phyloP scores from a whole-genome alignment of 768 basidiomycete genomes.

The Strobilomyces confusus region DNA sequence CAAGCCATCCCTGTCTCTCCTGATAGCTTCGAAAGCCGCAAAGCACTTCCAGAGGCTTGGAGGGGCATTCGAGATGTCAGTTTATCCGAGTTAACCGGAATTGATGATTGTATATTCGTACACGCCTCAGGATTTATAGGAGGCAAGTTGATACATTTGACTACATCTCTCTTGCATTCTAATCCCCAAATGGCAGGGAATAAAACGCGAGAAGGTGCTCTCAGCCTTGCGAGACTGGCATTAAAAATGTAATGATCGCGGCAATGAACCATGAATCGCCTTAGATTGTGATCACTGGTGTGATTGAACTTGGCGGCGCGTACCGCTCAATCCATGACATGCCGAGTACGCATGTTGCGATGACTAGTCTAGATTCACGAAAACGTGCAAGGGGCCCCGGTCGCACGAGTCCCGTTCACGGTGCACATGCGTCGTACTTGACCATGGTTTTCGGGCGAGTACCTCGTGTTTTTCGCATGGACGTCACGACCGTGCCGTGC shows the following conservation, averaged over 20 bases:
- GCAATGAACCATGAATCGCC: conserved; percentile 16
- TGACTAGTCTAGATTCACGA: conserved; percentile 4
- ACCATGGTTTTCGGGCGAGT: conserved; percentile 7
- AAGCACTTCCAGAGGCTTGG: conserved; percentile 92
- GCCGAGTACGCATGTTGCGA: conserved; percentile 15
- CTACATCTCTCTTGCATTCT: conserved; percentile 1
- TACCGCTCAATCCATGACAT: conserved; percentile 7
- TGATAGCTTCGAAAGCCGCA: conserved; percentile 87
- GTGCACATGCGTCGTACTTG: neutral
- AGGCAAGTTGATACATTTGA: conserved; percentile 43
- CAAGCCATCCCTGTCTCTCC: conserved; percentile 84
- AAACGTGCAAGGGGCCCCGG: conserved; percentile 8
- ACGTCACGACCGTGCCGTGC: conserved; percentile 21
- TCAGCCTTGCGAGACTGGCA: conserved; percentile 72
- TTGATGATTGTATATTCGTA: conserved; percentile 84
- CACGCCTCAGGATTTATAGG: conserved; percentile 98
- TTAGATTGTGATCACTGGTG: conserved; percentile 8
- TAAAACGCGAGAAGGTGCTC: conserved; percentile 83
- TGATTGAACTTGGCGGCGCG: conserved; percentile 10
- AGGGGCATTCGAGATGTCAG: conserved; percentile 85
- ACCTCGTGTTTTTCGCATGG: conserved; percentile 34
- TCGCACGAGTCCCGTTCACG: conserved; percentile 4
- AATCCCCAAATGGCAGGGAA: conserved; percentile 52
- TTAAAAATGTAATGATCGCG: conserved; percentile 36
- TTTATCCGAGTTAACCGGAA: conserved; percentile 66